Conservation (phyloP, 257 asterid species). For the Phtheirospermum japonicum region DNA sequence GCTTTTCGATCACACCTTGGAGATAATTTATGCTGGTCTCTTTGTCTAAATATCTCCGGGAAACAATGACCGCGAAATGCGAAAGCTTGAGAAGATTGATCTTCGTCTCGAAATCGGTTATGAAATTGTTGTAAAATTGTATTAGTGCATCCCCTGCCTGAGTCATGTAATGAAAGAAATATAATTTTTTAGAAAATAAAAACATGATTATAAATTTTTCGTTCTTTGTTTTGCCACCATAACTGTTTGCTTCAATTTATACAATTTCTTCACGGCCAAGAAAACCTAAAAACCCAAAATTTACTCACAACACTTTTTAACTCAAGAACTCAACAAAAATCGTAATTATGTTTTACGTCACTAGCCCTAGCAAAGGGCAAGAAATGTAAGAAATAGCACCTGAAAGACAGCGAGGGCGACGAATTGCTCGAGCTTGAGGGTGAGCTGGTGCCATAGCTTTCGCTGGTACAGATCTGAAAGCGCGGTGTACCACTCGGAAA, state of each 20-base stretch:
- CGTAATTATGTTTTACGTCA: too few relatives aligned
- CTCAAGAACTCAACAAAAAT: not conserved
- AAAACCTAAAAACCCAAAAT: too few relatives aligned
- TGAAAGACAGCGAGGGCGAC: slow-evolving; percentile 83
- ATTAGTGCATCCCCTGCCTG: slow-evolving; percentile 94
- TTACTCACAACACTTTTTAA: too few relatives aligned
- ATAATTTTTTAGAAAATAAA: not conserved
- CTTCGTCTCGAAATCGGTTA: slow-evolving; percentile 92
- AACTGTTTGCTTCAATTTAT: too few relatives aligned
- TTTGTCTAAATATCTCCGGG: slow-evolving; percentile 75
- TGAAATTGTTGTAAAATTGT: slow-evolving; percentile 87
- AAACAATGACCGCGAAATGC: slow-evolving; percentile 87
- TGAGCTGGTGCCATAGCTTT: slow-evolving; percentile 97
- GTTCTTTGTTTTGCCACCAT: too few relatives aligned
- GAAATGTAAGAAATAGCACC: slow-evolving; percentile 42
- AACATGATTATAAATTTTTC: too few relatives aligned
- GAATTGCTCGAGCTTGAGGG: slow-evolving; percentile 93
- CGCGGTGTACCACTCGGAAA: slow-evolving; percentile 76
- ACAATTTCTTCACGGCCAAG: too few relatives aligned
- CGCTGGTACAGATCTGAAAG: slow-evolving; percentile 96
- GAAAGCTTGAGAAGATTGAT: slow-evolving; percentile 98
- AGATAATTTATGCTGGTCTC: slow-evolving; percentile 77
- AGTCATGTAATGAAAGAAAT: slow-evolving; percentile 23
- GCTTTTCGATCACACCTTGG: slow-evolving; percentile 89
- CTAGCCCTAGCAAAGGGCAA: too few relatives aligned